Conservation (phyloP, 805 yeast genomes). For the Ogataea dorogensis region DNA sequence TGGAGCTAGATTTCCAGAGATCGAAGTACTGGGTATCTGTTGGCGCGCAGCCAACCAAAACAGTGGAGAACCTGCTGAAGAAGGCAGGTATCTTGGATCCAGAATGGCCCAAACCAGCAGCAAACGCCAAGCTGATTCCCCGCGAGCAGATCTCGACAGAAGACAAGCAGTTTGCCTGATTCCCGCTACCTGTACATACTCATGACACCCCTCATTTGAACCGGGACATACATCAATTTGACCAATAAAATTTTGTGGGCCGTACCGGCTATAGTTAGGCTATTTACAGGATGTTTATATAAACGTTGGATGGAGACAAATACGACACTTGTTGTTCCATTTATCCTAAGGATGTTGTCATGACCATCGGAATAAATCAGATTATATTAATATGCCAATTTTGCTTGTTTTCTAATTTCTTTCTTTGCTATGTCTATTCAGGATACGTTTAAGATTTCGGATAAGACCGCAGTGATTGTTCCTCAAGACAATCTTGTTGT, state of each 20-base stretch:
- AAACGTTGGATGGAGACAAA: slow-evolving; percentile 6
- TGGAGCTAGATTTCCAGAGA: slow-evolving; percentile 80
- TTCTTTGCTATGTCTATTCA: slow-evolving; percentile 14
- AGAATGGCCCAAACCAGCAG: slow-evolving; percentile 54
- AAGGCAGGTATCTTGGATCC: slow-evolving; percentile 70
- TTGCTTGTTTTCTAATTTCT: slow-evolving; percentile 1
- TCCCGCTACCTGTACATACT: slow-evolving; percentile 5
- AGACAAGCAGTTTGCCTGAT: slow-evolving; percentile 27
- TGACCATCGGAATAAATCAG: background rate
- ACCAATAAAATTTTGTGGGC: slow-evolving; percentile 7
- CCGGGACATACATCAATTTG: background rate
- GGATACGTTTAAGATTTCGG: slow-evolving; percentile 27
- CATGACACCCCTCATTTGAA: slow-evolving; percentile 6
- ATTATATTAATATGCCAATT: slow-evolving; percentile 1
- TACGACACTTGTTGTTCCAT: slow-evolving; percentile 1
- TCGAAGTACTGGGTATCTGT: slow-evolving; percentile 96
- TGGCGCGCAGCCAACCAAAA: slow-evolving; percentile 90
- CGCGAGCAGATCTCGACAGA: slow-evolving; percentile 23
- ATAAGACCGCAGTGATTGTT: slow-evolving; percentile 42
- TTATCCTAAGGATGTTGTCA: slow-evolving; percentile 2
- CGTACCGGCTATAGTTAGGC: slow-evolving; percentile 9
- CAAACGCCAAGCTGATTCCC: slow-evolving; percentile 21
- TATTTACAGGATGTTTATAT: slow-evolving; percentile 8
- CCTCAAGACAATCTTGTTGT: slow-evolving; percentile 47
- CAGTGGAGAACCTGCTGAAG: slow-evolving; percentile 72